A percentile compares a stretch with the other conserved stretches of the same genome.
Conservation (phyloP, 805 yeast genomes). For the Saturnispora diversa region DNA sequence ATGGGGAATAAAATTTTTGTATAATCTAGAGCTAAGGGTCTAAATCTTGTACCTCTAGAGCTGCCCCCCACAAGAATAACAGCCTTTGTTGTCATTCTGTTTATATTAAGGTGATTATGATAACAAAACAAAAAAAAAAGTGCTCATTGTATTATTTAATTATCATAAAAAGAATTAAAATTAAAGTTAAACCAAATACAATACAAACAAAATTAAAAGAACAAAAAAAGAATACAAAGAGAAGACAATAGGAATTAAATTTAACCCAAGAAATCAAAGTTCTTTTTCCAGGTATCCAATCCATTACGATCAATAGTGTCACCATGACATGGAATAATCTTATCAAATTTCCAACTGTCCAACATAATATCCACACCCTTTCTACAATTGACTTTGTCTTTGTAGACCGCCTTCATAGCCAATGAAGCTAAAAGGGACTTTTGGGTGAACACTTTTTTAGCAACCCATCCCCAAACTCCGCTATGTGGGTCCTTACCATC, state of each 20-base stretch:
- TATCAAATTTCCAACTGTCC: constrained; percentile 38
- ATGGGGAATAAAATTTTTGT: too few relatives aligned
- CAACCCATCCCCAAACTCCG: constrained; percentile 30
- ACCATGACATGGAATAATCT: constrained; percentile 55
- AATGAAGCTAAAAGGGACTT: constrained; percentile 12
- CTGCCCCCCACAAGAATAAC: too few relatives aligned
- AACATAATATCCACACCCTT: constrained; percentile 26
- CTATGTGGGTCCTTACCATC: constrained; percentile 34
- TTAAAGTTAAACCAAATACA: too few relatives aligned
- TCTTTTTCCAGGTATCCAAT: constrained; percentile 18
- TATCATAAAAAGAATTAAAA: too few relatives aligned
- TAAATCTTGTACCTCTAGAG: too few relatives aligned
- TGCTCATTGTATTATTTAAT: too few relatives aligned
- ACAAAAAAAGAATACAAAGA: not conserved
- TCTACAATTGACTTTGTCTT: constrained; percentile 12
- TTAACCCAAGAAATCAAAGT: constrained; percentile 28
- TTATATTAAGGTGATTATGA: too few relatives aligned
- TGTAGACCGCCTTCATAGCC: constrained; percentile 7
- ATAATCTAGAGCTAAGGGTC: too few relatives aligned
- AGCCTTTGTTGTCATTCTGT: too few relatives aligned
- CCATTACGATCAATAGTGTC: constrained; percentile 40
- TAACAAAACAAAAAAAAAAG: too few relatives aligned
- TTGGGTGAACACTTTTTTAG: constrained; percentile 16
- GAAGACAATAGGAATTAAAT: constrained; percentile 8
- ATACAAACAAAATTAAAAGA: too few relatives aligned